Evolutionary conservation across 1,284 basidiomycete species (phyloP).

Genomic region (Ceratobasidium sp.): DNA sequence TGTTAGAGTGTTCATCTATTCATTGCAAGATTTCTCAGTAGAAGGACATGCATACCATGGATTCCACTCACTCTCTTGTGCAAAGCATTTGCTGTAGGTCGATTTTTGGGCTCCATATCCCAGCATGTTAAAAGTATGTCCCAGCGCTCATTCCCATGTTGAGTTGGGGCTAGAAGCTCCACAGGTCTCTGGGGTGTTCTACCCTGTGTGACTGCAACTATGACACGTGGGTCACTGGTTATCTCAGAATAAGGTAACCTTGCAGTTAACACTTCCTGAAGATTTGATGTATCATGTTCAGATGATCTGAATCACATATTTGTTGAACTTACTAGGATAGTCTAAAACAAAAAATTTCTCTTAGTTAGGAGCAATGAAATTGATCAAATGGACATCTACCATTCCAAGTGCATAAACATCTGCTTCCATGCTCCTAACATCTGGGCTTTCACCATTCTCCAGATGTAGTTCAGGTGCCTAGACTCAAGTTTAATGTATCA

Average conservation of each 20-base stretch:
- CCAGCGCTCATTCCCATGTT: background rate
- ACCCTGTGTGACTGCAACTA: background rate
- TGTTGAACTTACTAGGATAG: background rate
- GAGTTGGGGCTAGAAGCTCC: background rate
- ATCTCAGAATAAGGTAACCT: background rate
- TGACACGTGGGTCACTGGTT: background rate
- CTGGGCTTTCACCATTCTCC: background rate
- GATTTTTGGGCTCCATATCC: background rate
- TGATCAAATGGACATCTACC: background rate
- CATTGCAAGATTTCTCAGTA: too few relatives aligned
- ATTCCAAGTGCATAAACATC: slow-evolving; percentile 11
- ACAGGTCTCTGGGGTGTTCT: background rate
- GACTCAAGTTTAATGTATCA: background rate
- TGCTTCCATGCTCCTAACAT: background rate
- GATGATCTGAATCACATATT: background rate
- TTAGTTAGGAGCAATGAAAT: background rate
- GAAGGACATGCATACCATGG: too few relatives aligned
- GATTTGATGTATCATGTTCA: background rate
- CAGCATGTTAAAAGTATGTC: background rate
- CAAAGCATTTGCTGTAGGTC: background rate
- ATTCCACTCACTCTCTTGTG: background rate
- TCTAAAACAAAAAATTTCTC: background rate
- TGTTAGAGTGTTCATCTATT: too few relatives aligned
- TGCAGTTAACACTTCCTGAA: background rate
- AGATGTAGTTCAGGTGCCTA: slow-evolving; percentile 1